Evolutionary conservation across 2,329 filamentous ascomycete genomes (phyloP).

Genomic region (Fusarium anthophilum): DNA sequence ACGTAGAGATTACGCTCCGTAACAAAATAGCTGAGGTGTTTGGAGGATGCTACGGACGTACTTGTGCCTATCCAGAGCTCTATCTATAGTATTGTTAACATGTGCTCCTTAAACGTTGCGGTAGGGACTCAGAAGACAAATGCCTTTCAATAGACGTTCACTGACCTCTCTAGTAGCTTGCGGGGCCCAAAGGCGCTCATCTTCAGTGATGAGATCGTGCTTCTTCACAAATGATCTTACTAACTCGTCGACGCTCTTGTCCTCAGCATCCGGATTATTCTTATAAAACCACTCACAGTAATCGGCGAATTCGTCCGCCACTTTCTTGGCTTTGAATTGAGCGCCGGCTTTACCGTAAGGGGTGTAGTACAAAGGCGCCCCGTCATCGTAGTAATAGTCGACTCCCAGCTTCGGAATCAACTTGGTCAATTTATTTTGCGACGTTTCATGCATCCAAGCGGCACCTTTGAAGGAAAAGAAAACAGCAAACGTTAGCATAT

Average conservation of each 20-base stretch:
- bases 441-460: neutral
- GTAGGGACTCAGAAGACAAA: too few species aligned
- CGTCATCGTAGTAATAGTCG: neutral
- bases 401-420: neutral
- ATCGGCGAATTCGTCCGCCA: neutral
- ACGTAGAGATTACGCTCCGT: neutral
- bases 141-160: rapidly evolving
- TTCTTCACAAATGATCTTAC: neutral
- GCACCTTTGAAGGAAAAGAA: neutral
- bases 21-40: neutral
- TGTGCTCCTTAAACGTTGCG: neutral
- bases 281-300: neutral
- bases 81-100: neutral
- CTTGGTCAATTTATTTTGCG: neutral
- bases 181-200: neutral
- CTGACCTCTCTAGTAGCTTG: neutral
- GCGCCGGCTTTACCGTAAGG: neutral
- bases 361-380: neutral
- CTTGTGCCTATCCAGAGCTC: neutral
- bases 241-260: neutral
- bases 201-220: neutral
- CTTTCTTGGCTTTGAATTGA: neutral
- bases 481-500: neutral
- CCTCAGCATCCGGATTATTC: neutral
- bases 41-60: neutral